phyloP scores from a whole-genome alignment of 352 stramenopile genomes.

The Pythium coloratum region DNA sequence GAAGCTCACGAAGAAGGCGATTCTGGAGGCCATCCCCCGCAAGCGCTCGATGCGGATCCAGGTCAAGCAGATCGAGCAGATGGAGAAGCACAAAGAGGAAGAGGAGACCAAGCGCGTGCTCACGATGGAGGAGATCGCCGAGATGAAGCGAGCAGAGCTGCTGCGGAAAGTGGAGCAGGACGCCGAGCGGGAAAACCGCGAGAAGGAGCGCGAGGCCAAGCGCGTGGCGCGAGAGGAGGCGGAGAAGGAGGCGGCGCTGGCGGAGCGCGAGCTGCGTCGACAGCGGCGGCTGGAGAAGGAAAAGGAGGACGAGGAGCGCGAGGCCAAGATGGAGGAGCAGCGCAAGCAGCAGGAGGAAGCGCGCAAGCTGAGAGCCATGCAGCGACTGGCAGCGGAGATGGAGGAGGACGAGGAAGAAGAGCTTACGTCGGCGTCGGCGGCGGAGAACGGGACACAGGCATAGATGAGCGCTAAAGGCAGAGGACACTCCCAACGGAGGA shows the following conservation, averaged over 20 bases:
- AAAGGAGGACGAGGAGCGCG: constrained; percentile 40
- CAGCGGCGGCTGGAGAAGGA: constrained; percentile 67
- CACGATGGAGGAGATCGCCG: constrained; percentile 61
- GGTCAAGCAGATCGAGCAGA: constrained; percentile 80
- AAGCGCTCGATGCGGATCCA: constrained; percentile 84
- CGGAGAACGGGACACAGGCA: constrained; percentile 3
- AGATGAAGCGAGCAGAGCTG: constrained; percentile 69
- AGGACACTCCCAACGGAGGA: background rate
- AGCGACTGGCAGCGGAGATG: constrained; percentile 31
- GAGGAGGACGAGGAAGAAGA: constrained; percentile 9
- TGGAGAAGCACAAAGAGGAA: constrained; percentile 73
- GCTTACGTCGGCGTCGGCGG: background rate
- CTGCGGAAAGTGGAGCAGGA: constrained; percentile 68
- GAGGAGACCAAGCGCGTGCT: constrained; percentile 55
- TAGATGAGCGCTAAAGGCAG: background rate
- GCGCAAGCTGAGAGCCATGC: constrained; percentile 48
- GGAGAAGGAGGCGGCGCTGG: constrained; percentile 50
- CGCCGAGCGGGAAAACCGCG: constrained; percentile 52
- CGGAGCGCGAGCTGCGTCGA: constrained; percentile 56
- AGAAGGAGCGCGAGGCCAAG: constrained; percentile 53
- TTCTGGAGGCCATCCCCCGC: constrained; percentile 81
- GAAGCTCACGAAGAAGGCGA: constrained; percentile 72
- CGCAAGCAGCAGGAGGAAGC: constrained; percentile 49
- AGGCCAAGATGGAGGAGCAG: constrained; percentile 4
- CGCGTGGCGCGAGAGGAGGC: constrained; percentile 52